phyloP scores from a whole-genome alignment of 1,139 yeast genomes.

The Suhomyces chickasaworum region DNA sequence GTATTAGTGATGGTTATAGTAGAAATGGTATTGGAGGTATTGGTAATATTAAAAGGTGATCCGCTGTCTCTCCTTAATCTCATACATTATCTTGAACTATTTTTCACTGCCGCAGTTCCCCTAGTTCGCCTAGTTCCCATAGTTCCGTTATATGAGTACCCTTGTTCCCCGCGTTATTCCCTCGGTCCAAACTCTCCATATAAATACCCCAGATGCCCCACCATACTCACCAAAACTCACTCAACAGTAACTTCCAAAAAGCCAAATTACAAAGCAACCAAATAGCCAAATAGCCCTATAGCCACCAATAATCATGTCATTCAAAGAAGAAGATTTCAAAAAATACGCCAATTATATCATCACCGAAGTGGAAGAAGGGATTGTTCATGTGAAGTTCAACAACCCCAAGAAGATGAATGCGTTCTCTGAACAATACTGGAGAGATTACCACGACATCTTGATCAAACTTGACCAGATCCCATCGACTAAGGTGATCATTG shows the following conservation, averaged over 20 bases:
- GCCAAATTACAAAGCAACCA: too few relatives aligned
- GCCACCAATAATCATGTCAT: conserved; percentile 5
- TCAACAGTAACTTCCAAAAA: too few relatives aligned
- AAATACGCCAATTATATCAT: conserved; percentile 43
- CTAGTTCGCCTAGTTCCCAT: too few relatives aligned
- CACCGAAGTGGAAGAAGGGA: conserved; percentile 46
- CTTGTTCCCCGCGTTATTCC: conserved; percentile 6
- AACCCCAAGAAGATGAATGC: conserved; percentile 67
- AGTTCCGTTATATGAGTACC: not conserved
- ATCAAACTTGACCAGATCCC: conserved; percentile 47
- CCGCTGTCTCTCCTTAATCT: too few relatives aligned
- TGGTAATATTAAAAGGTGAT: too few relatives aligned
- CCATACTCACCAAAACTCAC: too few relatives aligned
- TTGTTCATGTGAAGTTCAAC: conserved; percentile 63
- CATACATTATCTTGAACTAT: too few relatives aligned
- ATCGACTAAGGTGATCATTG: conserved; percentile 51
- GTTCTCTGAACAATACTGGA: conserved; percentile 55
- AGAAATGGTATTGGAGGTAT: too few relatives aligned
- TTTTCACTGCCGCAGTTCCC: not conserved
- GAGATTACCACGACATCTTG: conserved; percentile 55
- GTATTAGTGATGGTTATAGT: too few relatives aligned
- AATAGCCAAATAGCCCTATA: too few relatives aligned
- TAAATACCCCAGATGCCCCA: conserved; percentile 1
- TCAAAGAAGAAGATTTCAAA: conserved; percentile 26
- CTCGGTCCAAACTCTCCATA: conserved; percentile 5